Percentiles rank a stretch among this genome's conserved stretches.
These are phyloP conservation scores for Penicillium expansum DNA, from an alignment of 2,329 filamentous ascomycete species.

Conservation along the genomic window DNA sequence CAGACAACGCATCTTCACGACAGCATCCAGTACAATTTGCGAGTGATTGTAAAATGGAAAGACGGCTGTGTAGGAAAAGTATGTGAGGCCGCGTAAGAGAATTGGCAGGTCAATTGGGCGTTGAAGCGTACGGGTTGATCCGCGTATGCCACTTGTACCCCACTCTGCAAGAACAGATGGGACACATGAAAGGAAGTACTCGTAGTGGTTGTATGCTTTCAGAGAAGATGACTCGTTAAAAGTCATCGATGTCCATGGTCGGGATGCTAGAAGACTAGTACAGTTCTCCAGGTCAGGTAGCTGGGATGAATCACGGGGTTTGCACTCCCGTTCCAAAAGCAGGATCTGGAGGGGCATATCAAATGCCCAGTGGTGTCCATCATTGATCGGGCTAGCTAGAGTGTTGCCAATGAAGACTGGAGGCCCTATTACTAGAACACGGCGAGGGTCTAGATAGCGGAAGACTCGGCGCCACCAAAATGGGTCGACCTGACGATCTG, in stretches of 20 bases:
- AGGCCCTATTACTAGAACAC: constrained; percentile 59
- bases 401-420: constrained; percentile 62
- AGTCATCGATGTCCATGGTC: constrained; percentile 45
- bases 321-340: constrained; percentile 38
- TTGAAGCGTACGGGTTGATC: constrained; percentile 1
- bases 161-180: constrained; percentile 58
- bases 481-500: constrained; percentile 37
- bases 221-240: constrained; percentile 72
- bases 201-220: constrained; percentile 67
- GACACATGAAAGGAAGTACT: constrained; percentile 65
- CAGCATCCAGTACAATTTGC: constrained; percentile 43
- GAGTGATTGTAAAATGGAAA: constrained; percentile 67
- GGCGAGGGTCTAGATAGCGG: constrained; percentile 51
- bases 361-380: constrained; percentile 63
- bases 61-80: constrained; percentile 60
- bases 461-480: constrained; percentile 59
- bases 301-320: constrained; percentile 18
- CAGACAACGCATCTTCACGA: constrained; percentile 51
- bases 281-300: constrained; percentile 28
- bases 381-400: constrained; percentile 56
- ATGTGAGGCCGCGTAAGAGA: constrained; percentile 45
- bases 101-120: constrained; percentile 31
- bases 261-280: constrained; percentile 53
- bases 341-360: constrained; percentile 62
- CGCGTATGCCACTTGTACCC: constrained; percentile 24